phyloP scores from a whole-genome alignment of 148 eudicot species.

The Agrostemma githago region DNA sequence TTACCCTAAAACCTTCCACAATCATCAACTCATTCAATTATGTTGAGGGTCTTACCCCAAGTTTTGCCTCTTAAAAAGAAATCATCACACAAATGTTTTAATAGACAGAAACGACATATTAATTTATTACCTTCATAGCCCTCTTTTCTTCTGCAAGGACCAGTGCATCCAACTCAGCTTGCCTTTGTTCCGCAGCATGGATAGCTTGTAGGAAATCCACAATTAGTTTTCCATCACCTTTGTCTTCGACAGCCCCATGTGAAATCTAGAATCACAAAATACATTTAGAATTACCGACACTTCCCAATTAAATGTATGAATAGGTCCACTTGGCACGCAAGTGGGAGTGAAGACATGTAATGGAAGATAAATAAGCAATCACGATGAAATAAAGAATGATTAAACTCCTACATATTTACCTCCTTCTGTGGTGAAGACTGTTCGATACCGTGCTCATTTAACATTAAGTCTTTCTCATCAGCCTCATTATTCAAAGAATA shows the following conservation, averaged over 20 bases:
- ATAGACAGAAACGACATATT: background rate
- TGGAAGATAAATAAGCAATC: background rate
- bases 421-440: slow-evolving; percentile 24
- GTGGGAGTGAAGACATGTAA: background rate
- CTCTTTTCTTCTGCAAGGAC: slow-evolving; percentile 71
- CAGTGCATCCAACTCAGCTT: slow-evolving; percentile 82
- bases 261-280: slow-evolving; percentile 40
- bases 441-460: slow-evolving; percentile 28
- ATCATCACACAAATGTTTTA: background rate
- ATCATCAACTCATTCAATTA: background rate
- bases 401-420: slow-evolving; percentile 10
- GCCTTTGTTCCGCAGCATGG: slow-evolving; percentile 91
- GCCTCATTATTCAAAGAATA: slow-evolving; percentile 47
- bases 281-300: slow-evolving; percentile 7
- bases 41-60: background rate
- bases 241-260: slow-evolving; percentile 32
- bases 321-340: slow-evolving; percentile 2
- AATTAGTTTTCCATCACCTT: slow-evolving; percentile 69
- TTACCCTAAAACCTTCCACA: background rate
- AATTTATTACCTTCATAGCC: slow-evolving; percentile 52
- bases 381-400: background rate
- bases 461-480: slow-evolving; percentile 31
- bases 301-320: slow-evolving; percentile 8
- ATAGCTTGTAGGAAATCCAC: slow-evolving; percentile 86
- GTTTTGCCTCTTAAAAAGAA: background rate